These are phyloP conservation scores for Thozetella sp. DNA, from an alignment of 495 filamentous ascomycete genomes.

Conservation along the genomic window DNA sequence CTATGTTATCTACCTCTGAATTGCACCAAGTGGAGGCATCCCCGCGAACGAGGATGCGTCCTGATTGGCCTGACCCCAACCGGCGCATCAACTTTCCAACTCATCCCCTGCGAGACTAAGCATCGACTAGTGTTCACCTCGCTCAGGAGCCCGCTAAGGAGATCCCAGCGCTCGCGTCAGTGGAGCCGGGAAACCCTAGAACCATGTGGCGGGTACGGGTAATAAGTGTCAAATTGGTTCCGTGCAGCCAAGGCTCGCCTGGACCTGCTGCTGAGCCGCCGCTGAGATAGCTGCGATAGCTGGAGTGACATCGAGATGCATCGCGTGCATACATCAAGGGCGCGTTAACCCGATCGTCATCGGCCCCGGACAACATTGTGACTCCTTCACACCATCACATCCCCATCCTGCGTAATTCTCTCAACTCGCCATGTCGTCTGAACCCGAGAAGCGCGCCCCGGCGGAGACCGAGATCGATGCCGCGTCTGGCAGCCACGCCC, in stretches of 20 bases:
- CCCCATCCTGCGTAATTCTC: not conserved
- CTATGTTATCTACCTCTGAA: no score
- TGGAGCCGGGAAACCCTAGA: no score
- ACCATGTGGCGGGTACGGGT: no score
- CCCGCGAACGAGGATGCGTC: no score
- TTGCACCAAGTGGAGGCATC: no score
- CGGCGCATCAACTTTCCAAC: not conserved
- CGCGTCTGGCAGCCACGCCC: not conserved
- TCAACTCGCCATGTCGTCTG: not conserved
- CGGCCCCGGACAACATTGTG: not conserved
- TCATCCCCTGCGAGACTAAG: not conserved
- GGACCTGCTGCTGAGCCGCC: no score
- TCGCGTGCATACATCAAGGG: not conserved
- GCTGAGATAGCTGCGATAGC: not conserved
- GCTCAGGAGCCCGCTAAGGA: no score
- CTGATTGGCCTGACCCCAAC: no score
- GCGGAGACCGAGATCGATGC: not conserved
- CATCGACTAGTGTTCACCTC: not conserved
- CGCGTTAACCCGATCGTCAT: not conserved
- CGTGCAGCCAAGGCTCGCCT: no score
- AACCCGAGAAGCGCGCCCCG: not conserved
- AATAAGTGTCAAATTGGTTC: no score
- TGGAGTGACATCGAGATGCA: not conserved
- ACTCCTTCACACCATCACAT: not conserved
- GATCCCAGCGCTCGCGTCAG: no score